phyloP scores from a whole-genome alignment of 2,329 filamentous ascomycete species.

The Aspergillus pseudonomiae region DNA sequence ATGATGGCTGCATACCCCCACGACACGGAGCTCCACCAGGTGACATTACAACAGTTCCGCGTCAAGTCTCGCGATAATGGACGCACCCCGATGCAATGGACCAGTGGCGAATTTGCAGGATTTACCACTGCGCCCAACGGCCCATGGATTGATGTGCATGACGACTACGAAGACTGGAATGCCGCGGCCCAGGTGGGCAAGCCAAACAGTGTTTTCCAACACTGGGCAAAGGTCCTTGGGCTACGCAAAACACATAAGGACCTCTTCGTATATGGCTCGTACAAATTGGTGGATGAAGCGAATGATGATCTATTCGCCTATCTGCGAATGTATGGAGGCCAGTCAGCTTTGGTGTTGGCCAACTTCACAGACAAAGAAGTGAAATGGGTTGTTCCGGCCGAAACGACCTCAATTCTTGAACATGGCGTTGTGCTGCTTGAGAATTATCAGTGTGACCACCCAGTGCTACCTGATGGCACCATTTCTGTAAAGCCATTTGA shows the following conservation, averaged over 20 bases:
- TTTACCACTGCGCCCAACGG: constrained; percentile 58
- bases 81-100: constrained; percentile 72
- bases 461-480: not conserved
- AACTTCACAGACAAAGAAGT: not conserved
- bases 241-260: not conserved
- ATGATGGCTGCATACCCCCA: not conserved
- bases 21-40: constrained; percentile 35
- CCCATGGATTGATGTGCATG: constrained; percentile 72
- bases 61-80: constrained; percentile 64
- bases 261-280: not conserved
- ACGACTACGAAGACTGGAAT: constrained; percentile 64
- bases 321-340: not conserved
- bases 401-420: not conserved
- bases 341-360: not conserved
- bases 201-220: not conserved
- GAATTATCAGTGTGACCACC: not conserved
- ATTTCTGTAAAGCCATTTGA: not conserved
- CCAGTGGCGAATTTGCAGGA: constrained; percentile 55
- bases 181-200: constrained; percentile 40
- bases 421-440: not conserved
- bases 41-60: constrained; percentile 59
- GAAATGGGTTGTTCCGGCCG: not conserved
- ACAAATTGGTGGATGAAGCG: not conserved
- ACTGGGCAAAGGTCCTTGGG: not conserved
- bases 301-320: not conserved